These are phyloP conservation scores for Uromyces viciae-fabae DNA, from an alignment of 1,284 basidiomycete genomes.

Conservation along the genomic window DNA sequence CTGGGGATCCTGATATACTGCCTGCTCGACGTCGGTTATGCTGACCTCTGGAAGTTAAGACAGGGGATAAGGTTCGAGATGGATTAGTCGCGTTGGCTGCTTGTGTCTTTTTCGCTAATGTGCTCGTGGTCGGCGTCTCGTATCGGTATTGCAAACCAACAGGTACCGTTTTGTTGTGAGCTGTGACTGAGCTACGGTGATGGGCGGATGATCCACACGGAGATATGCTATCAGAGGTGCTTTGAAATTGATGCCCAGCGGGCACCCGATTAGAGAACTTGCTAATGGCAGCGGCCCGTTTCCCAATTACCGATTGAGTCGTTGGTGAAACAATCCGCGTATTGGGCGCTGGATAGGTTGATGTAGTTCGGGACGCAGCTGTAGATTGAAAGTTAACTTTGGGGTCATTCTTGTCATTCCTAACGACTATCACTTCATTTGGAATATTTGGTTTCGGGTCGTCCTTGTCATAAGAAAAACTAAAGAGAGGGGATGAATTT, in stretches of 20 bases:
- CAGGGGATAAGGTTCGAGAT: not conserved
- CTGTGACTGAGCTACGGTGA: not conserved
- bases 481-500: not conserved
- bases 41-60: not conserved
- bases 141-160: slow-evolving; percentile 4
- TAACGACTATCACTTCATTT: not conserved
- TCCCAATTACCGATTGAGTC: slow-evolving; percentile 34
- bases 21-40: slow-evolving; percentile 14
- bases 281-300: slow-evolving; percentile 23
- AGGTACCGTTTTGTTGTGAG: not conserved
- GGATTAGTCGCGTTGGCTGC: not conserved
- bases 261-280: slow-evolving; percentile 44
- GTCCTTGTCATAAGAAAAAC: slow-evolving; percentile 38
- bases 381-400: not conserved
- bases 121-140: slow-evolving; percentile 42
- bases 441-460: slow-evolving; percentile 28
- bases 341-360: slow-evolving; percentile 9
- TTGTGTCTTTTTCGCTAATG: slow-evolving; percentile 22
- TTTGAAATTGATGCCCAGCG: slow-evolving; percentile 7
- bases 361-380: not conserved
- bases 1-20: slow-evolving; percentile 3
- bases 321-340: slow-evolving; percentile 29
- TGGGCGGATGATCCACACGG: slow-evolving; percentile 20
- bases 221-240: slow-evolving; percentile 10
- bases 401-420: slow-evolving; percentile 3